These are phyloP conservation scores for Arthrinium phaeospermum DNA, from an alignment of 2,329 filamentous ascomycete genomes.

Conservation along the genomic window DNA sequence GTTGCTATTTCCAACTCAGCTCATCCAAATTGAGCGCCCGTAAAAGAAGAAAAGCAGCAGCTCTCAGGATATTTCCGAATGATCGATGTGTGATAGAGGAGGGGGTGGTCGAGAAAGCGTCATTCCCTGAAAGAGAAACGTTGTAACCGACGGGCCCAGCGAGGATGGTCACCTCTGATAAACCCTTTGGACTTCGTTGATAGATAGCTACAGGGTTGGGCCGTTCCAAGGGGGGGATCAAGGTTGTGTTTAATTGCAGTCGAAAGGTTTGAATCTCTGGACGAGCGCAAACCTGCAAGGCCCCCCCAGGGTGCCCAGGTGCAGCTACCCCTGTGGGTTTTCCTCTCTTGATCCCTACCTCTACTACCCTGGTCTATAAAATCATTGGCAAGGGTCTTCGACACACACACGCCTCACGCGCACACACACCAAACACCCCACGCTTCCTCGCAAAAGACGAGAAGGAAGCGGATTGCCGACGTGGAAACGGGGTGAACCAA, in stretches of 20 bases:
- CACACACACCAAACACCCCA: no score
- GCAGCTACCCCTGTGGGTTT: neutral
- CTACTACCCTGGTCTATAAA: neutral
- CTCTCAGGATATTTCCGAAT: neutral
- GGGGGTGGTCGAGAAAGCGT: neutral
- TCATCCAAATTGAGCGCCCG: neutral
- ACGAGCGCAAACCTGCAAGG: slow-evolving; percentile 3
- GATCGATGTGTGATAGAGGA: neutral
- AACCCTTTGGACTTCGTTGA: neutral
- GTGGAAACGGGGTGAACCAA: neutral
- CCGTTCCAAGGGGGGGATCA: neutral
- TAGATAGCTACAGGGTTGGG: slow-evolving; percentile 1
- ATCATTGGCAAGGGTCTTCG: neutral
- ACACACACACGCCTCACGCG: neutral
- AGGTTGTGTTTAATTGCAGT: slow-evolving; percentile 12
- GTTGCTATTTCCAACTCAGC: neutral
- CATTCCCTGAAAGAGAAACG: neutral
- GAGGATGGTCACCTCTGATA: slow-evolving; percentile 15
- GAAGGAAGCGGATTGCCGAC: neutral
- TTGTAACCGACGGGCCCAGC: neutral
- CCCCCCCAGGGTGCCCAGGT: neutral
- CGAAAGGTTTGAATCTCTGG: neutral
- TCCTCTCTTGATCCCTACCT: neutral
- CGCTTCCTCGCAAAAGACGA: neutral
- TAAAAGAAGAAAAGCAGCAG: neutral